Conservation (phyloP, 78 protist genomes). For the Mantamonas sphyraenae region DNA sequence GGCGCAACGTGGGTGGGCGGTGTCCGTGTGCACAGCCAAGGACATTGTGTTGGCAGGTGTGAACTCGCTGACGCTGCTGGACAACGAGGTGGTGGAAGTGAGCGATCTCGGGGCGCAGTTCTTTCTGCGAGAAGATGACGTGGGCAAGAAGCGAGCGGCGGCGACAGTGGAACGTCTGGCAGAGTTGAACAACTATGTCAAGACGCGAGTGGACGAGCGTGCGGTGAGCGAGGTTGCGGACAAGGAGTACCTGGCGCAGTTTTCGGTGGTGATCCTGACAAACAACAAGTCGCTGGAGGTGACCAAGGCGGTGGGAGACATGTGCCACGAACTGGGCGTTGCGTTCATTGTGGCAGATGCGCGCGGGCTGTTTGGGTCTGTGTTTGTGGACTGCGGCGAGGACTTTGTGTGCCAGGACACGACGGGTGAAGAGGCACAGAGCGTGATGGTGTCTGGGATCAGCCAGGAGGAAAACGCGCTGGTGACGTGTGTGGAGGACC, state of each 20-base stretch:
- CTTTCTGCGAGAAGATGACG: constrained; percentile 12
- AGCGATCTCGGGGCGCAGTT: constrained; percentile 28
- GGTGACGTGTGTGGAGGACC: not conserved
- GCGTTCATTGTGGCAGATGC: not conserved
- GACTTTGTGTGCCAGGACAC: constrained; percentile 5
- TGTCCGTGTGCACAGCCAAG: too few relatives aligned
- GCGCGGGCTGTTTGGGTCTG: not conserved
- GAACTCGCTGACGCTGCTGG: constrained; percentile 8
- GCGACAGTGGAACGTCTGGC: not conserved
- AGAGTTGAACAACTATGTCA: constrained; percentile 23
- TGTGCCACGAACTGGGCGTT: too few relatives aligned
- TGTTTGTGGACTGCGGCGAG: constrained; percentile 5
- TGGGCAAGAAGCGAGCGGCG: constrained; percentile 26
- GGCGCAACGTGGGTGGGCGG: too few relatives aligned
- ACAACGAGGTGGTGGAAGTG: not conserved
- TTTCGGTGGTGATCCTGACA: too few relatives aligned
- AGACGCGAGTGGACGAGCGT: not conserved
- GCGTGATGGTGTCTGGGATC: not conserved
- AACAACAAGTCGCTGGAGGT: too few relatives aligned
- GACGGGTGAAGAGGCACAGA: not conserved
- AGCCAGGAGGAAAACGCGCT: not conserved
- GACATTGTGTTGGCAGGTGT: constrained; percentile 34
- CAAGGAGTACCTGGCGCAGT: too few relatives aligned
- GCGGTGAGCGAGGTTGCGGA: too few relatives aligned
- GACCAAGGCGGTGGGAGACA: too few relatives aligned